phyloP scores from a whole-genome alignment of 768 basidiomycete species.

The Naganishia onofrii region DNA sequence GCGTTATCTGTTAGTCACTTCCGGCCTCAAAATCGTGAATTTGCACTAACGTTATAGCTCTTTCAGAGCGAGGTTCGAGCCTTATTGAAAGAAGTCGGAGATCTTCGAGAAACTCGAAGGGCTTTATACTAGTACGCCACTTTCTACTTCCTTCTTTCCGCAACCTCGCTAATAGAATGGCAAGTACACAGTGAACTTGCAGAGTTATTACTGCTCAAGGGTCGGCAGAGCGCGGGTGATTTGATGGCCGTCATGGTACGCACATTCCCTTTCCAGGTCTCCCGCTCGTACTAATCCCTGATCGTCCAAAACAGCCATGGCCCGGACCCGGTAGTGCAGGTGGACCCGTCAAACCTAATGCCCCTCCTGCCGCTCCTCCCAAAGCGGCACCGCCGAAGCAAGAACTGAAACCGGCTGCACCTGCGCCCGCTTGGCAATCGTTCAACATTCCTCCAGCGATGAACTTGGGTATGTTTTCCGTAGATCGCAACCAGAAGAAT shows the following conservation, averaged over 20 bases:
- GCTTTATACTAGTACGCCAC: constrained; percentile 49
- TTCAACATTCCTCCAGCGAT: constrained; percentile 30
- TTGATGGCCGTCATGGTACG: constrained; percentile 31
- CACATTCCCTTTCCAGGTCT: not conserved
- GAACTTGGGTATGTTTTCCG: constrained; percentile 26
- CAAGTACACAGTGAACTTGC: constrained; percentile 46
- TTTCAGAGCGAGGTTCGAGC: constrained; percentile 47
- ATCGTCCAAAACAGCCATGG: not conserved
- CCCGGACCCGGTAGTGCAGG: constrained; percentile 15
- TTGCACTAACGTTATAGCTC: constrained; percentile 3
- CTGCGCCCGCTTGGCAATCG: constrained; percentile 31
- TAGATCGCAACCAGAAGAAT: not conserved
- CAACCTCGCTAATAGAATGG: not conserved
- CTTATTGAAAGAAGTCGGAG: constrained; percentile 50
- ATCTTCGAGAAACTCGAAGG: constrained; percentile 46
- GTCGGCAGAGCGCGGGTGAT: constrained; percentile 47
- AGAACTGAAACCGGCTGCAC: constrained; percentile 6
- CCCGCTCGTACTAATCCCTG: too few relatives aligned
- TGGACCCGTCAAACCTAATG: constrained; percentile 13
- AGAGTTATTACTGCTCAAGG: constrained; percentile 50
- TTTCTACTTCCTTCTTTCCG: not conserved
- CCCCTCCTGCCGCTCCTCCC: not conserved
- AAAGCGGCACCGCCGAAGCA: constrained; percentile 22
- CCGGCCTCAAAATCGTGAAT: not conserved
- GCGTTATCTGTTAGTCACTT: constrained; percentile 44